A percentile compares a stretch with the other conserved stretches of the same genome.
Evolutionary conservation across 2,329 filamentous ascomycete genomes (phyloP).

Genomic region (Aschersonia sp.): DNA sequence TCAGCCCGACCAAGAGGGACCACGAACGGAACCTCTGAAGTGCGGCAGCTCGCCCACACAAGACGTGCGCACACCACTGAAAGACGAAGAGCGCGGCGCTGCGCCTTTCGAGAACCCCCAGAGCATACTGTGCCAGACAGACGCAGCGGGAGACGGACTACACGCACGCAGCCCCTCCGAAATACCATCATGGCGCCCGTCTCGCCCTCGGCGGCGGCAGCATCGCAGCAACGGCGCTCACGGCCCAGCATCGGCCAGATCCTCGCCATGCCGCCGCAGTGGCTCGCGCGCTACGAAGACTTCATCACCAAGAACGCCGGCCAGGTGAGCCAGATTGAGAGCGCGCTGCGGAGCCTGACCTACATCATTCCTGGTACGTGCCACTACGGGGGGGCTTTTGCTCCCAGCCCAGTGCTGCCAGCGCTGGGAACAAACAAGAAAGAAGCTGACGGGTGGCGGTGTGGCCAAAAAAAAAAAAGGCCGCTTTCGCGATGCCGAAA

Average conservation of each 20-base stretch:
- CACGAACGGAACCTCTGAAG: no score
- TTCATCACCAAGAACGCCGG: constrained; percentile 93
- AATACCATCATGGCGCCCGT: background rate
- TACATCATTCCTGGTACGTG: constrained; percentile 76
- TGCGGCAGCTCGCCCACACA: no score
- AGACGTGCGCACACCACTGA: no score
- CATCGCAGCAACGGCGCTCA: background rate
- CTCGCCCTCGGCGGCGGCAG: background rate
- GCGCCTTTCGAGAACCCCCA: no score
- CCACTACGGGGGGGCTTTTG: background rate
- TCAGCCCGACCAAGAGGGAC: no score
- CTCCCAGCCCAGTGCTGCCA: no score
- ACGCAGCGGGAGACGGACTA: background rate
- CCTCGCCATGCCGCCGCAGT: constrained; percentile 35
- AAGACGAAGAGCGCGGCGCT: no score
- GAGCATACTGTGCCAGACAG: background rate
- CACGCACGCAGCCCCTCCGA: background rate
- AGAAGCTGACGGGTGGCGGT: background rate
- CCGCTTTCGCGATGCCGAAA: constrained; percentile 80
- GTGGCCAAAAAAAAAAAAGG: constrained; percentile 24
- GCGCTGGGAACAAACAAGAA: background rate
- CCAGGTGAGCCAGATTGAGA: constrained; percentile 91
- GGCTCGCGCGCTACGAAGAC: constrained; percentile 61
- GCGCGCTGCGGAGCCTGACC: constrained; percentile 76
- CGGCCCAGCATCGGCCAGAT: background rate